Percentiles rank a stretch among this genome's conserved stretches.
These are phyloP conservation scores for Cystofilobasidium macerans DNA, from an alignment of 768 basidiomycete genomes.

Conservation along the genomic window DNA sequence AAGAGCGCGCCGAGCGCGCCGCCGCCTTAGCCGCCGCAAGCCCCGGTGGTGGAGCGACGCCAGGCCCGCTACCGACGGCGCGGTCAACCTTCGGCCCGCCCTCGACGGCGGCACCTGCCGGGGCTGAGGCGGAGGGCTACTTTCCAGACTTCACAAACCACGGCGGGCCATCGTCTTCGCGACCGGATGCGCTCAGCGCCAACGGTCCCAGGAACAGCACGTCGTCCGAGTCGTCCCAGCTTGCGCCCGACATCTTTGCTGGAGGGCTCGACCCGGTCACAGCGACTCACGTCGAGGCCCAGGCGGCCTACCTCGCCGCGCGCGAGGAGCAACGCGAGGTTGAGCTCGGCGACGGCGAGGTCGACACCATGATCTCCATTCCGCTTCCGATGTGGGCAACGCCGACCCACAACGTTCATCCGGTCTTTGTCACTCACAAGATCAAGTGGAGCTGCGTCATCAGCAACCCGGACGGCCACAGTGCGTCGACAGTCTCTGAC, in stretches of 20 bases:
- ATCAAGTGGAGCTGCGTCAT: constrained; percentile 59
- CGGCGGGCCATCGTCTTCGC: neutral
- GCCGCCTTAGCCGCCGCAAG: neutral
- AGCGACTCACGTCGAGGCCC: constrained; percentile 25
- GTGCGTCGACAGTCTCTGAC: constrained; percentile 15
- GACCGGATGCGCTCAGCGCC: neutral
- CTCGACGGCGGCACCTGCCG: neutral
- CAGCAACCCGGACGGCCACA: constrained; percentile 78
- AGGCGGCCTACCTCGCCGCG: constrained; percentile 26
- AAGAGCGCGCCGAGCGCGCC: neutral
- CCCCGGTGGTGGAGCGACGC: neutral
- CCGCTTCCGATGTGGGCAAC: constrained; percentile 48
- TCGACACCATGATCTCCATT: constrained; percentile 51
- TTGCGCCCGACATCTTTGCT: constrained; percentile 6
- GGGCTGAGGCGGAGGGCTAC: constrained; percentile 9
- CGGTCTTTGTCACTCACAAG: constrained; percentile 60
- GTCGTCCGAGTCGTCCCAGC: constrained; percentile 9
- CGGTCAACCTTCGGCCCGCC: neutral
- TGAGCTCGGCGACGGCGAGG: constrained; percentile 39
- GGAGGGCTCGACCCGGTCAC: constrained; percentile 17
- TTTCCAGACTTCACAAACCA: constrained; percentile 12
- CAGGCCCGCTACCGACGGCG: too few species aligned
- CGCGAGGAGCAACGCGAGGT: constrained; percentile 33
- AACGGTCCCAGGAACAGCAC: constrained; percentile 1
- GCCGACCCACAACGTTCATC: constrained; percentile 48